Conservation (phyloP, 345 rosid species). For the Salix udensis region DNA sequence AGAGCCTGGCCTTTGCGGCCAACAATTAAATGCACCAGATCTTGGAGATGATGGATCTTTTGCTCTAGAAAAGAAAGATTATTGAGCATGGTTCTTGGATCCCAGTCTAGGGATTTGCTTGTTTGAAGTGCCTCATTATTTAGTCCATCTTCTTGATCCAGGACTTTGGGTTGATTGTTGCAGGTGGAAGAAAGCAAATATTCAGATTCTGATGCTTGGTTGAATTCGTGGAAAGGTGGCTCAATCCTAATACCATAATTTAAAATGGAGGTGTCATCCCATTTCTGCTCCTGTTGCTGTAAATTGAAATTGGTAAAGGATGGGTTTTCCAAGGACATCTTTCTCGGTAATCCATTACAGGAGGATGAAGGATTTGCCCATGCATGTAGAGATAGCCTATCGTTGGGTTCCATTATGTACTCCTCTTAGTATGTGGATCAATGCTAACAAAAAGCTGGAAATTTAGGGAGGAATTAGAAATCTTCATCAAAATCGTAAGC, state of each 20-base stretch:
- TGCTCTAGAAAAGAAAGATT: slow-evolving; percentile 80
- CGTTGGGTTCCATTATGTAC: slow-evolving; percentile 54
- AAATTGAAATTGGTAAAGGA: slow-evolving; percentile 34
- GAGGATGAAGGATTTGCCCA: slow-evolving; percentile 53
- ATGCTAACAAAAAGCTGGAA: slow-evolving; percentile 14
- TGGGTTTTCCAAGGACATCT: slow-evolving; percentile 25
- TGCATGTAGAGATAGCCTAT: slow-evolving; percentile 37
- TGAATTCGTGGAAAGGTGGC: slow-evolving; percentile 43
- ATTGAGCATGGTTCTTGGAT: slow-evolving; percentile 70
- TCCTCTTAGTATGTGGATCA: slow-evolving; percentile 13
- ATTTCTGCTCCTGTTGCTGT: slow-evolving; percentile 45
- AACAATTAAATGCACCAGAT: slow-evolving; percentile 64
- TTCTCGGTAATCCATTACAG: slow-evolving; percentile 30
- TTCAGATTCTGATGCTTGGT: slow-evolving; percentile 27
- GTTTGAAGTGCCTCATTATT: slow-evolving; percentile 36
- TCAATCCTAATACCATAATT: slow-evolving; percentile 45
- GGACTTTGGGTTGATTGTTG: slow-evolving; percentile 33
- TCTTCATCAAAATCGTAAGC: too few species aligned
- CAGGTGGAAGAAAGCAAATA: slow-evolving; percentile 24
- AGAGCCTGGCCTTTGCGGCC: slow-evolving; percentile 46
- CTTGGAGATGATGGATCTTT: slow-evolving; percentile 89
- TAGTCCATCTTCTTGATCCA: slow-evolving; percentile 26
- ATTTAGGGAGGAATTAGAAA: slow-evolving; percentile 1
- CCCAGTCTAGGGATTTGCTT: slow-evolving; percentile 67
- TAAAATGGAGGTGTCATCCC: slow-evolving; percentile 57